Evolutionary conservation across 2,329 filamentous ascomycete species (phyloP), one percentile per base, ranked within the genome.

Genomic region (Fusarium sp.): DNA sequence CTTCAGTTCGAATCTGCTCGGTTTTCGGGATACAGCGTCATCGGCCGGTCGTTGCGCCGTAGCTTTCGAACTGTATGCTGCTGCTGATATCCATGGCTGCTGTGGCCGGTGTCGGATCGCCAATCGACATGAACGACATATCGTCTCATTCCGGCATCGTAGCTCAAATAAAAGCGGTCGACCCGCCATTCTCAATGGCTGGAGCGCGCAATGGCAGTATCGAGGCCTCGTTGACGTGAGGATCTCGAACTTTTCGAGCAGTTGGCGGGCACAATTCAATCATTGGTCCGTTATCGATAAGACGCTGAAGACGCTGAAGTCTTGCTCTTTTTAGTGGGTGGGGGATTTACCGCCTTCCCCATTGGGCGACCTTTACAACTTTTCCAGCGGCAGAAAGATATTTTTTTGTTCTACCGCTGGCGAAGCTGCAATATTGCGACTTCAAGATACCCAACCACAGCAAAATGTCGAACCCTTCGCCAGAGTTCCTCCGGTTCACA

Each of bases 401-500:
- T 76, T 83, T 82, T 84, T 82, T 80, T 75, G 68, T 58, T 69
- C 63, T 32, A 50, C 5, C 34, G 37, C 13, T 39, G 64, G 50
- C 62, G 59, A 66, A 39, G 67, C 76, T 66, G 66, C 57, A 71
- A 74, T 66, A 69, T 70, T 71, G 68, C 70, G 76, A 73, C 68
- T 73, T 32, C 59, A 73, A 73, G 68, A 79, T 76, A 70, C 70
- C 77, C 74, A 68, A 54, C 54, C 54, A 76, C 75, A 70, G 54
- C 64, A 77, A 79, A 76, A 87, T 87, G 86, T 84, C 86, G 71
- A 83, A 81, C 70, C 80, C 83, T 60, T 80, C 85, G 75, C 83
- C 87, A 71, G 88, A 90, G 67, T 91, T 87, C 79, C 82, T 97
- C 67, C 91, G 92, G 76, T 95, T 99, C 82, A 96, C 94, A 60